These are phyloP conservation scores for Leishmania turanica DNA, from an alignment of 208 protist species.

Conservation along the genomic window DNA sequence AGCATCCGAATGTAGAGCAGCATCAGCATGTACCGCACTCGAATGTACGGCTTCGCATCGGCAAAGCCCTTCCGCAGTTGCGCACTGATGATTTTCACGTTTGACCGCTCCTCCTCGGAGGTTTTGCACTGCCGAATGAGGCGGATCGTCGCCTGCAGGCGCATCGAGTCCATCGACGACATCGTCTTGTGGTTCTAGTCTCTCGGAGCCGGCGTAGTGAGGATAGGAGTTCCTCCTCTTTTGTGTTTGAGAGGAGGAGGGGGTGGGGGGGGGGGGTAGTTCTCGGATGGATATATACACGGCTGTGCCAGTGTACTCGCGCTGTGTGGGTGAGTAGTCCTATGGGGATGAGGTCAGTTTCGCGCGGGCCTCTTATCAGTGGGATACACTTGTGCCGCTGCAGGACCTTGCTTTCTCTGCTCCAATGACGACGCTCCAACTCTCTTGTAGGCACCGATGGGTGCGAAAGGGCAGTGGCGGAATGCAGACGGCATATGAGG, in stretches of 20 bases:
- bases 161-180: constrained; percentile 75
- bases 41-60: constrained; percentile 90
- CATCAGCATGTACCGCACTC: constrained; percentile 99
- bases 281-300: background rate
- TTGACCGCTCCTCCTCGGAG: constrained; percentile 95
- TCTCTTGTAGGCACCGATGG: background rate
- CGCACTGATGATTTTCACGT: constrained; percentile 97
- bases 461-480: background rate
- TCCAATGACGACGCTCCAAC: background rate
- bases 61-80: constrained; percentile 94
- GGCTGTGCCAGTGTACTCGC: background rate
- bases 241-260: too few species aligned
- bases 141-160: constrained; percentile 97
- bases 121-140: constrained; percentile 97
- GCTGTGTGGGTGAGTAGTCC: background rate
- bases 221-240: background rate
- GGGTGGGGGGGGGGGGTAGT: too few species aligned
- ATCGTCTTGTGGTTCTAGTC: constrained; percentile 17
- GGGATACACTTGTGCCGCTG: background rate
- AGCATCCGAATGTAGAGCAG: constrained; percentile 99
- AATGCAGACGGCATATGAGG: too few species aligned
- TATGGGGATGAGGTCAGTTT: background rate
- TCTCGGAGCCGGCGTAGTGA: background rate
- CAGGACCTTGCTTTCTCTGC: background rate
- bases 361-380: background rate